These are phyloP conservation scores for Zasmidium citrigriseum DNA, from an alignment of 2,329 filamentous ascomycete genomes.

Conservation along the genomic window DNA sequence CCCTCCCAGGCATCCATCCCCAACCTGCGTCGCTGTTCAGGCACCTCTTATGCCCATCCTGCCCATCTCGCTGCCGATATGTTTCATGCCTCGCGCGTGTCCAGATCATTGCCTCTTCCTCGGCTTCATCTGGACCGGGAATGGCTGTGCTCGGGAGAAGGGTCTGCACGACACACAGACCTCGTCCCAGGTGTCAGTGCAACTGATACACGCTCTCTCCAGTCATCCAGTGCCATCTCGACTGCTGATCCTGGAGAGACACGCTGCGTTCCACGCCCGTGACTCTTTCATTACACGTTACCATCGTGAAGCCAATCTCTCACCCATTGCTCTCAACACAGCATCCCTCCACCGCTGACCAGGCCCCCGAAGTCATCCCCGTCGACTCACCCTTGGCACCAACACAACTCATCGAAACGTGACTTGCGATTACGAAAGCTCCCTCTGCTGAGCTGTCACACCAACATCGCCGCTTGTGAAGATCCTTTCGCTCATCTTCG, in stretches of 20 bases:
- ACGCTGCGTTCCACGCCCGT: too few species aligned
- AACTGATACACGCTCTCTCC: background rate
- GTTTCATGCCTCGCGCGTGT: background rate
- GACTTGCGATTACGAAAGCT: background rate
- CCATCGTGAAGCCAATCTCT: background rate
- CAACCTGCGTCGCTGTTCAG: background rate
- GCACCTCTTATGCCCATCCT: background rate
- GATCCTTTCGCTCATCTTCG: background rate
- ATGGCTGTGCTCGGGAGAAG: background rate
- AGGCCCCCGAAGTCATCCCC: background rate
- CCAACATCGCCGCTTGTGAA: background rate
- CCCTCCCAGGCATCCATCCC: background rate
- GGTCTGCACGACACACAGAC: background rate
- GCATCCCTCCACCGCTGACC: background rate
- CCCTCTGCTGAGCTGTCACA: conserved; percentile 4
- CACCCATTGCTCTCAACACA: background rate
- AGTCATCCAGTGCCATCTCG: too few species aligned
- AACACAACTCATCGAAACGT: background rate
- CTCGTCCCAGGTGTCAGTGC: background rate
- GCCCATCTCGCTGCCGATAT: background rate
- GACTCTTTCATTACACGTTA: too few species aligned
- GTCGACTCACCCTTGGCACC: background rate
- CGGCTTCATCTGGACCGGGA: background rate
- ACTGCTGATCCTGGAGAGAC: too few species aligned
- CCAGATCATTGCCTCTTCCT: background rate